Base-by-base conservation (phyloP, 2,329 filamentous ascomycete species). In the Alternaria sp. region DNA sequence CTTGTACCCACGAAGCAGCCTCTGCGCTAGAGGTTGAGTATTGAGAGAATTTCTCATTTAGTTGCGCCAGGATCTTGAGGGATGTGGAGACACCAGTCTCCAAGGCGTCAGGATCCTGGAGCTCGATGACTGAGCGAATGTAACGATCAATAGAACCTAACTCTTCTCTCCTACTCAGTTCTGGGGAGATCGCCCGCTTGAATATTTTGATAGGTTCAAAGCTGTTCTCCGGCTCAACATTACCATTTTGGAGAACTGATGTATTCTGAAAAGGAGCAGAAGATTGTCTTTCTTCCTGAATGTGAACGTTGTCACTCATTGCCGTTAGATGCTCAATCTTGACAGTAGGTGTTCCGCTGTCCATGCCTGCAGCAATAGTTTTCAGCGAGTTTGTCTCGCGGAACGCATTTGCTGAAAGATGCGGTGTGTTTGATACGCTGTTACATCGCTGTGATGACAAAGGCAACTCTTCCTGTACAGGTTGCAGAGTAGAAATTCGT, bases 51-150 rank as follows among this genome's bases (percentile, higher is more conserved):
- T 68, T 66, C 4, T 51, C 34, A 45, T 77, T 74, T 0, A 85
- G 62, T 5, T 64, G 63, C 5, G 78, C 63, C 0, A 84, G 70
- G 8, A 81, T 52, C 5, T 75, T 63, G 11, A 81, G 45, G 0
- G 81, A 79, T 40, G 74, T 70, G 40, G 74, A 60, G 4, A 83
- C 80, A 16, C 77, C 78, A 11, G 75, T 70, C 60, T 83, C 81
- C 1, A 83, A 70, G 12, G 78, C 68, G 28, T 77, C 69, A 0
- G 77, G 71, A 2, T 70, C 59, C 3, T 71, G 60, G 12, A 78
- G 70, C 4, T 72, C 67, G 4, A 79, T 70, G 14, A 83, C 65
- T 28, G 70, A 59, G 41, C 75, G 71, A 18, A 83, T 69, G 55
- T 43, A 58, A 4, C 45, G 62, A 46, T 72, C 60, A 1, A 57